These are phyloP conservation scores for Pichia heedii DNA, from an alignment of 805 yeast species.

Conservation along the genomic window DNA sequence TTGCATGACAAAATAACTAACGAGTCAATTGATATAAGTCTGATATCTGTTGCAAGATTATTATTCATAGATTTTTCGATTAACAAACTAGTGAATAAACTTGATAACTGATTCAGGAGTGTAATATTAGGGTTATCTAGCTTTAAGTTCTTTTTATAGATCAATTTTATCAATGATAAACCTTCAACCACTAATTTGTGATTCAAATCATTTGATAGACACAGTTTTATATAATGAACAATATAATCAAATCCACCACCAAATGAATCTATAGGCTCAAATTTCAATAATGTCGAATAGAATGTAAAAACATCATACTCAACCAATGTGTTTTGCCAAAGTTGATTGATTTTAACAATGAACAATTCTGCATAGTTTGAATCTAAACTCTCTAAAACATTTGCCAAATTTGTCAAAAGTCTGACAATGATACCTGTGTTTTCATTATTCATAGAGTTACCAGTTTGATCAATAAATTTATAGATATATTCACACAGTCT, in stretches of 20 bases:
- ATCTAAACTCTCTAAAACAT: constrained; percentile 21
- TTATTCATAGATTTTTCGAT: constrained; percentile 20
- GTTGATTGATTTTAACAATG: constrained; percentile 12
- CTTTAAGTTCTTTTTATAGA: constrained; percentile 12
- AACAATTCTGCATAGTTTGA: constrained; percentile 13
- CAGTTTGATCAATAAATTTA: constrained; percentile 8
- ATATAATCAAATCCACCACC: constrained; percentile 20
- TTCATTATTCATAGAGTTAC: constrained; percentile 9
- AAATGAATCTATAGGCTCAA: constrained; percentile 25
- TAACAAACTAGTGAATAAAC: constrained; percentile 11
- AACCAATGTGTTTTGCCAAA: constrained; percentile 15
- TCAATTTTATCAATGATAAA: constrained; percentile 15
- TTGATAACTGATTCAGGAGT: constrained; percentile 1
- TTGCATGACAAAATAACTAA: constrained; percentile 15
- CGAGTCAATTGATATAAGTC: constrained; percentile 21
- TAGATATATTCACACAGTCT: constrained; percentile 16
- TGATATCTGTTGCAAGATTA: constrained; percentile 27
- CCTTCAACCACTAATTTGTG: constrained; percentile 27
- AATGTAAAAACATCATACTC: constrained; percentile 29
- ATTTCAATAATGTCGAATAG: constrained; percentile 27
- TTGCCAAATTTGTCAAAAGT: constrained; percentile 17
- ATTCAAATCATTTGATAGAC: constrained; percentile 18
- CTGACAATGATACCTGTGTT: constrained; percentile 17
- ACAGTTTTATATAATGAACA: constrained; percentile 13
- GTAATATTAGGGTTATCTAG: constrained; percentile 7